Evolutionary conservation across 371 early-diverging fungal genomes (phyloP).

Genomic region (Mitosporidium daphniae): DNA sequence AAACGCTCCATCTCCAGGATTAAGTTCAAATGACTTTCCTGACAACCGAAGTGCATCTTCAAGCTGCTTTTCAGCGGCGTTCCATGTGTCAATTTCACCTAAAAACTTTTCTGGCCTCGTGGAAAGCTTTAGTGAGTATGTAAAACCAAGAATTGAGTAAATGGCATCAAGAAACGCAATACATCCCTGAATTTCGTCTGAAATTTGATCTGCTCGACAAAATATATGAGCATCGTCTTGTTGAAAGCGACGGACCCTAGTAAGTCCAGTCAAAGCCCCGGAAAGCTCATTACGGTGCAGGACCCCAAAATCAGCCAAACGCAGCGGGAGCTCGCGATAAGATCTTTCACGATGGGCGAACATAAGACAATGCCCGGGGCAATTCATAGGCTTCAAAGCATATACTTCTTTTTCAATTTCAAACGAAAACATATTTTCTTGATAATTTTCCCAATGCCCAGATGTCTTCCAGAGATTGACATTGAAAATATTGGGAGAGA

Average conservation of each 20-base stretch:
- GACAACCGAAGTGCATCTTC: conserved; percentile 29
- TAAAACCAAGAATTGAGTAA: conserved; percentile 38
- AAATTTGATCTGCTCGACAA: conserved; percentile 44
- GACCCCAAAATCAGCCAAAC: conserved; percentile 94
- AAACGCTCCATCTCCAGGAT: conserved; percentile 97
- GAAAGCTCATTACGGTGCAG: conserved; percentile 90
- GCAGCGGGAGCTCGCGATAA: conserved; percentile 79
- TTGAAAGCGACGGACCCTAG: conserved; percentile 93
- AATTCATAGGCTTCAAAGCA: conserved; percentile 98
- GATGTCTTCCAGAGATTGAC: conserved; percentile 82
- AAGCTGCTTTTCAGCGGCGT: conserved; percentile 42
- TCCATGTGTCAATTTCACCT: conserved; percentile 62
- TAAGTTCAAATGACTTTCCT: conserved; percentile 41
- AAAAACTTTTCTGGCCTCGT: conserved; percentile 87
- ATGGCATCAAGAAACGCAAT: conserved; percentile 51
- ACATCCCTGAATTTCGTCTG: conserved; percentile 29
- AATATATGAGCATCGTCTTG: conserved; percentile 99
- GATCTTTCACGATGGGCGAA: conserved; percentile 61
- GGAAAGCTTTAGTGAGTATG: conserved; percentile 45
- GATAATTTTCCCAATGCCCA: conserved; percentile 95
- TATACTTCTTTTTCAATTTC: conserved; percentile 45
- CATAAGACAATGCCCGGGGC: conserved; percentile 95
- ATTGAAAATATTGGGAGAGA: conserved; percentile 83
- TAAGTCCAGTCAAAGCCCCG: conserved; percentile 80
- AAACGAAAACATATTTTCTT: conserved; percentile 89